Evolutionary conservation across 176 grass and related monocot species (phyloP), one percentile per base, ranked within the genome.

Genomic region (Echinochloa phyllopogon): DNA sequence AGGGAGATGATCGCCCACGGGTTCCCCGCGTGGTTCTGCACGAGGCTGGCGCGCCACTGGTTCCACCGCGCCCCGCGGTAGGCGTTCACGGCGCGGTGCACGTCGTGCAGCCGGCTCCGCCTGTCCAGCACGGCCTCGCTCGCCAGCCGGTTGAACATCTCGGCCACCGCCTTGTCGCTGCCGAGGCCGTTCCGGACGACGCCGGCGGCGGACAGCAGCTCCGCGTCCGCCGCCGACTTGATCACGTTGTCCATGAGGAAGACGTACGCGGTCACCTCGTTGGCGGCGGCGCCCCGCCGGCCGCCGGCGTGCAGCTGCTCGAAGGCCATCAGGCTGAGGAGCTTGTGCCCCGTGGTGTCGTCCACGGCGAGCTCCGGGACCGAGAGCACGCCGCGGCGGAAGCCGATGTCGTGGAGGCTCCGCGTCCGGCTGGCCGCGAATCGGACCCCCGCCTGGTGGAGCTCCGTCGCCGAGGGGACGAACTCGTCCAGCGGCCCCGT

Each of bases 241-340:
- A 93, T 86, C 42, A 95, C 90, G 80, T 85, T 92, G 76, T 92
- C 93, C 93, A 95, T 95, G 91, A 96, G 93, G 87, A 96, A 96
- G 8, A 97, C 85, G 64, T 92, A 97, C 5, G 94, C 88, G 0
- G 94, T 97, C 37, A 97, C 82, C 69, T 97, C 89, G 81, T 90
- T 93, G 51, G 51, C 51, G 10, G 77, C 59, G 12, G 87, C 29
- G n/a, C n/a, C n/a, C n/a, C n/a, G n/a, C n/a, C n/a, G n/a, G n/a
- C n/a, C 87, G 23, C 73, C 85, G 4, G 84, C 75, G 73, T 97
- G 91, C 48, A 97, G 91, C 6, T 91, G 81, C 87, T 97, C 91
- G 71, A 97, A 97, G 43, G 94, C 94, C 89, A 92, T 97, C 61
- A 97, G 80, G 84, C 94, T 94, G 18, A 97, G 91, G 68, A 94